Evolutionary conservation across 164 flowering plant genomes (phyloP).

Genomic region (Amborella trichopoda): DNA sequence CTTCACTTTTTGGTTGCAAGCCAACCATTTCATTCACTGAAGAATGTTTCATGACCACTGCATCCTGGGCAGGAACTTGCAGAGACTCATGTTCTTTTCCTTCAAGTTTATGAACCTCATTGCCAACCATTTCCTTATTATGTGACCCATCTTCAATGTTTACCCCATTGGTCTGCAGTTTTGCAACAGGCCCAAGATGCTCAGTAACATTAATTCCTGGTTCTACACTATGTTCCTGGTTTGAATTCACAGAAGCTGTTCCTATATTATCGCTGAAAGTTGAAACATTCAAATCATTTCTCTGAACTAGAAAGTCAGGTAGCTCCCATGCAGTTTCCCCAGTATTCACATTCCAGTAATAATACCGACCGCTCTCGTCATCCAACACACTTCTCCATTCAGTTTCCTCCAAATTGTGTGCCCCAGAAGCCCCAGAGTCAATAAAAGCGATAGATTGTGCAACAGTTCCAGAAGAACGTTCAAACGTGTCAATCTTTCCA

Average conservation of each 20-base stretch:
- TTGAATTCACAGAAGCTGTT: slow-evolving; percentile 6
- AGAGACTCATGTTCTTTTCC: too few species aligned
- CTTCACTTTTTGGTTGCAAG: too few species aligned
- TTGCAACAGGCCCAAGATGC: too few species aligned
- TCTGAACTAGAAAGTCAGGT: slow-evolving; percentile 42
- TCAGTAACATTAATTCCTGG: too few species aligned
- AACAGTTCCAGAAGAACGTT: slow-evolving; percentile 13
- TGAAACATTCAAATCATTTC: slow-evolving; percentile 15
- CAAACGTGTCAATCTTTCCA: slow-evolving; percentile 6
- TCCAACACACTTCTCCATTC: slow-evolving; percentile 83
- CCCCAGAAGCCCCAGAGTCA: slow-evolving; percentile 23
- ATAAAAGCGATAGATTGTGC: slow-evolving; percentile 17
- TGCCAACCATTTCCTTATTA: too few species aligned
- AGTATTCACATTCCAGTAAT: slow-evolving; percentile 85
- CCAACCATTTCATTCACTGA: too few species aligned
- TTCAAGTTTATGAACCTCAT: too few species aligned
- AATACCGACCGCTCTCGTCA: slow-evolving; percentile 68
- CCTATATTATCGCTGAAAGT: slow-evolving; percentile 13
- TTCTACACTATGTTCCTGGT: slow-evolving; percentile 6
- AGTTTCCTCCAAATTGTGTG: slow-evolving; percentile 34
- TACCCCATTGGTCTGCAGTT: too few species aligned
- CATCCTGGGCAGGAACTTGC: too few species aligned
- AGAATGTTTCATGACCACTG: too few species aligned
- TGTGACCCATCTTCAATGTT: too few species aligned
- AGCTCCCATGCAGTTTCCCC: slow-evolving; percentile 98